Base-by-base conservation (phyloP, 2,329 filamentous ascomycete genomes). In the Talaromyces sp. region DNA sequence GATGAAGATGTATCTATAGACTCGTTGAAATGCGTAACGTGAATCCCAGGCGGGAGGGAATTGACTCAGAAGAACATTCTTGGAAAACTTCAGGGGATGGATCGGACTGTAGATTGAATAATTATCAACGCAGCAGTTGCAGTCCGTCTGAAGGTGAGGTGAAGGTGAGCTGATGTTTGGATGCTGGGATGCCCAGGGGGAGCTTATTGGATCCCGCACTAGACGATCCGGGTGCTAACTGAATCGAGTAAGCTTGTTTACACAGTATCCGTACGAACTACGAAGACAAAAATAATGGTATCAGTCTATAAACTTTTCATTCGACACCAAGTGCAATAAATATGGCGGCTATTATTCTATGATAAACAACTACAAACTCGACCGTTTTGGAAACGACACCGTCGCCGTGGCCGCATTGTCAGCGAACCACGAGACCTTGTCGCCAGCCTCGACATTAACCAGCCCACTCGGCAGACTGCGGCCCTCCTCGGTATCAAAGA, bases 361-460 rank as follows among this genome's bases (percentile, higher is more conserved):
- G 14, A 51, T 35, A 2, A 35, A 10, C 52, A 51, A 59, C 77
- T 71, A 87, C 63, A 88, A 74, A 69, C 82, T 88, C 21, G 89
- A 87, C 67, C 89, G 87, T 71, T 89, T 84, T 26, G 93, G 91
- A 72, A 91, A 97, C 63, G 82, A 81, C 13, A 99, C 90, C 4
- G 91, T 92, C 70, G 96, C 89, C 13, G 96, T 87, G 53, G 95
- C 93, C 4, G 89, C 81, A 70, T 87, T 83, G 73, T 98, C 95
- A 50, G 93, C 91, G 73, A 99, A 98, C 95, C 95, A 99, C 78
- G 87, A 95, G 71, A 92, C 91, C 69, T 91, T 89, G 65, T 96
- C 92, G 51, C 90, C 91, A 3, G 86, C 89, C 49, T 85, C 86
- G 68, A 90, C 85, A 74, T 99, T 99, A 70, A 99, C 88, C 65